These are phyloP conservation scores for Mycena filopes DNA, from an alignment of 768 basidiomycete genomes.

Conservation along the genomic window DNA sequence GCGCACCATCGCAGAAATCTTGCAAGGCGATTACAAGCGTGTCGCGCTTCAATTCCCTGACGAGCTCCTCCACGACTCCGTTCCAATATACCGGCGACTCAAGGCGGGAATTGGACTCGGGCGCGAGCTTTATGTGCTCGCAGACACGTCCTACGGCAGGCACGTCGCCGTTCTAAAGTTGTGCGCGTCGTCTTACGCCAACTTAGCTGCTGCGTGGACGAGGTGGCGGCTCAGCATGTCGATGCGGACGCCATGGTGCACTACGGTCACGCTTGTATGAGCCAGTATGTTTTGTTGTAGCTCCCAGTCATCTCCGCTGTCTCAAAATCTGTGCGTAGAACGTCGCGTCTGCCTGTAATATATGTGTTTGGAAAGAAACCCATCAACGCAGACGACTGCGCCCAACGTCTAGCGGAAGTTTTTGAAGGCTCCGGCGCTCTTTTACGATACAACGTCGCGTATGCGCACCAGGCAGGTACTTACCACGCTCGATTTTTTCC, in stretches of 20 bases:
- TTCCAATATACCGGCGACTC: slow-evolving; percentile 80
- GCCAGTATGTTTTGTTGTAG: slow-evolving; percentile 68
- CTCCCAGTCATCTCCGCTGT: not conserved
- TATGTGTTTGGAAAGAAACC: slow-evolving; percentile 88
- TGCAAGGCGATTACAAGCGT: slow-evolving; percentile 75
- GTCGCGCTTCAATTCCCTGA: slow-evolving; percentile 97
- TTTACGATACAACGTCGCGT: slow-evolving; percentile 82
- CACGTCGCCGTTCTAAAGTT: slow-evolving; percentile 44
- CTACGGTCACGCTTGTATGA: slow-evolving; percentile 97
- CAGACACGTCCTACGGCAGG: slow-evolving; percentile 99
- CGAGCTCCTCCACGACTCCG: slow-evolving; percentile 87
- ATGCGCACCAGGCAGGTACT: slow-evolving; percentile 74
- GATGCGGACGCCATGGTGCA: slow-evolving; percentile 93
- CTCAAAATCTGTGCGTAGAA: slow-evolving; percentile 56
- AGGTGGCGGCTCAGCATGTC: slow-evolving; percentile 94
- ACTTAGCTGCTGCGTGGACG: slow-evolving; percentile 93
- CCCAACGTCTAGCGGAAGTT: slow-evolving; percentile 50
- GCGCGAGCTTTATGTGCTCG: slow-evolving; percentile 87
- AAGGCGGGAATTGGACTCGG: slow-evolving; percentile 57
- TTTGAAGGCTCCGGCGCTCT: slow-evolving; percentile 54
- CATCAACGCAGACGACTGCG: slow-evolving; percentile 67
- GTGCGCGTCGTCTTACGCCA: slow-evolving; percentile 17
- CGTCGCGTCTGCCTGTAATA: slow-evolving; percentile 87
- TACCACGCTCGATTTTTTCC: not conserved
- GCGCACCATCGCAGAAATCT: slow-evolving; percentile 70